phyloP scores from a whole-genome alignment of 129 eudicot genomes.

The Helichrysum umbraculigerum region DNA sequence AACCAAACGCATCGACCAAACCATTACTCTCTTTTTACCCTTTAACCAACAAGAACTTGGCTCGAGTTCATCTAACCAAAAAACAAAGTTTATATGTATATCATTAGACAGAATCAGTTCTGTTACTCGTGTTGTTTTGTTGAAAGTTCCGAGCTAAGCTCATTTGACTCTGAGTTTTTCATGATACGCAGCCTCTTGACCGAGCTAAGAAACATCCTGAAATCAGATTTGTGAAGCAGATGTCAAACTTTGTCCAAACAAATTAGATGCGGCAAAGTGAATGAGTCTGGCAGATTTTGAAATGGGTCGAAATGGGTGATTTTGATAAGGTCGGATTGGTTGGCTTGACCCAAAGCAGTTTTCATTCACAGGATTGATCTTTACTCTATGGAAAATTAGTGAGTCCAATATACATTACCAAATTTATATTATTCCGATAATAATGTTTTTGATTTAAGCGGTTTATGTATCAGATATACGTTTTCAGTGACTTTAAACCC shows the following conservation, averaged over 20 bases:
- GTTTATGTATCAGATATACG: background rate
- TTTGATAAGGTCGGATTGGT: background rate
- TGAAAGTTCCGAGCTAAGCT: constrained; percentile 62
- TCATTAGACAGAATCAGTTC: constrained; percentile 41
- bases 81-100: constrained; percentile 20
- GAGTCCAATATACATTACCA: background rate
- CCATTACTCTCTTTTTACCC: constrained; percentile 30
- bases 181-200: constrained; percentile 92
- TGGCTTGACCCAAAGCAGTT: background rate
- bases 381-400: background rate
- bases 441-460: background rate
- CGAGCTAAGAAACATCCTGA: constrained; percentile 87
- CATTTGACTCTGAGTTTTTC: constrained; percentile 79
- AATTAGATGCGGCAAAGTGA: background rate
- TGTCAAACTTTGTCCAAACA: constrained; percentile 8
- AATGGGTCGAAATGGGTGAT: background rate
- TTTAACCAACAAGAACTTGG: constrained; percentile 34
- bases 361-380: background rate
- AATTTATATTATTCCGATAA: background rate
- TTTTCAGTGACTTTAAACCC: background rate
- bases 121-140: constrained; percentile 41
- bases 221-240: constrained; percentile 13
- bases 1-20: constrained; percentile 32
- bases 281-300: background rate
- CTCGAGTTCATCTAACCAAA: constrained; percentile 31